phyloP scores from a whole-genome alignment of 148 eudicot genomes.

The Rhododendron kiyosumense region DNA sequence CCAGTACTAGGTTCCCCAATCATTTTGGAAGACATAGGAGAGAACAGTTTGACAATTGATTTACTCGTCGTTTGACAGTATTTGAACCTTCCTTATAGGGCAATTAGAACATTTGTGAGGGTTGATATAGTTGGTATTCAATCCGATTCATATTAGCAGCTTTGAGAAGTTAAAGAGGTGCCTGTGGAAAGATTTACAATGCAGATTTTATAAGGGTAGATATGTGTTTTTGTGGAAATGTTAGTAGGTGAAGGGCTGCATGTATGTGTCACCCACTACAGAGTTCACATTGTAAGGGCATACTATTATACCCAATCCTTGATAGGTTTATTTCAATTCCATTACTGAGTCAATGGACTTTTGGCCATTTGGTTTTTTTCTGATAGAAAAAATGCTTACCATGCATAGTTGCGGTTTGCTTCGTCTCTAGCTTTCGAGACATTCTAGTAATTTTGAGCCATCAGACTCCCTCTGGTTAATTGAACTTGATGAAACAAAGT shows the following conservation, averaged over 20 bases:
- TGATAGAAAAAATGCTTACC: not conserved
- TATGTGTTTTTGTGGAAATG: not conserved
- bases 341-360: not conserved
- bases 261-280: not conserved
- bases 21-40: not conserved
- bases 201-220: not conserved
- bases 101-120: not conserved
- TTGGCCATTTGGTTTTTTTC: not conserved
- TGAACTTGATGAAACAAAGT: not conserved
- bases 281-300: not conserved
- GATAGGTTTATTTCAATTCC: not conserved
- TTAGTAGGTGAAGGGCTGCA: not conserved
- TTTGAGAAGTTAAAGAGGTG: not conserved
- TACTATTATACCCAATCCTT: not conserved
- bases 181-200: not conserved
- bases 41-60: not conserved
- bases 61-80: not conserved
- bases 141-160: not conserved
- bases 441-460: not conserved
- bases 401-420: not conserved
- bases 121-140: not conserved
- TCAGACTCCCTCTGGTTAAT: not conserved
- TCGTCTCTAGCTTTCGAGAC: not conserved
- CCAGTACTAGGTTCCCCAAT: not conserved
- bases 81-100: not conserved